Evolutionary conservation across 2,329 filamentous ascomycete species (phyloP).

Genomic region (Cladosporium sp.): DNA sequence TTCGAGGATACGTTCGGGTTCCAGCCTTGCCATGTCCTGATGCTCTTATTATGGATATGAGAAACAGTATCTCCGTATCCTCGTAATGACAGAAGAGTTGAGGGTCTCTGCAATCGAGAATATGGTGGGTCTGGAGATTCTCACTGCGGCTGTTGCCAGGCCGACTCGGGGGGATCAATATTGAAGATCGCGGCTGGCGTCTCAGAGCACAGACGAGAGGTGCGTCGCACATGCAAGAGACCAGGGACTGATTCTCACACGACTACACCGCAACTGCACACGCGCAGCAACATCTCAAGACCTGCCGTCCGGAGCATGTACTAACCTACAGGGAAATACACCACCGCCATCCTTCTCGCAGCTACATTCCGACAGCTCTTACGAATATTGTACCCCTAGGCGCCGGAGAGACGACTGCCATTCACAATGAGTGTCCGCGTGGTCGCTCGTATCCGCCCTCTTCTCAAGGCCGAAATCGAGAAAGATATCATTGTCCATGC

Average conservation of each 20-base stretch:
- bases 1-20: too few relatives aligned
- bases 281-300: neutral
- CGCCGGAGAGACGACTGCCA: neutral
- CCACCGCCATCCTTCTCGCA: neutral
- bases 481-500: slow-evolving; percentile 78
- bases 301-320: slow-evolving; percentile 1
- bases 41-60: too few relatives aligned
- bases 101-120: too few relatives aligned
- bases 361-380: slow-evolving; percentile 1
- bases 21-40: too few relatives aligned
- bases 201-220: too few relatives aligned
- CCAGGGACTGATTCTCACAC: neutral
- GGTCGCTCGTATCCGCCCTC: slow-evolving; percentile 81
- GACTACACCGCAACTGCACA: neutral
- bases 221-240: neutral
- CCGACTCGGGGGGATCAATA: neutral
- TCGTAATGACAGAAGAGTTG: too few relatives aligned
- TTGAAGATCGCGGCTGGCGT: too few relatives aligned
- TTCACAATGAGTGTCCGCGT: slow-evolving; percentile 61
- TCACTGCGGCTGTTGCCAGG: neutral
- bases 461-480: slow-evolving; percentile 78
- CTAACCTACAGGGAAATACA: slow-evolving; percentile 4
- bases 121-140: too few relatives aligned
- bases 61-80: too few relatives aligned
- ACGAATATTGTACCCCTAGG: neutral